Percentiles rank a stretch among this genome's conserved stretches.
Conservation (phyloP, 2,329 filamentous ascomycete genomes). For the Trichoderma endophyticum region DNA sequence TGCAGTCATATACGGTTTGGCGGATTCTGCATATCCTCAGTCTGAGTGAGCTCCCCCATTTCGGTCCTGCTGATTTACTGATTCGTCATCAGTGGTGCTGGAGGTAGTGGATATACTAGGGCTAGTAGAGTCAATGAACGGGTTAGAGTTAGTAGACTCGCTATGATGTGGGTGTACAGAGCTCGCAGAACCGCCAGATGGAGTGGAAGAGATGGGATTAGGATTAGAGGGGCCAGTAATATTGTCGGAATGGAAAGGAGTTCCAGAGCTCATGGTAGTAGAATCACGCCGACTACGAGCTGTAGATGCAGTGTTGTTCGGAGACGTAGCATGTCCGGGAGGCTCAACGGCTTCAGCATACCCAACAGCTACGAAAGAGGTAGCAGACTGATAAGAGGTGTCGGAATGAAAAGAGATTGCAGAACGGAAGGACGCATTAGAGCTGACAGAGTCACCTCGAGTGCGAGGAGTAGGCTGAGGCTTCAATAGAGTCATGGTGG, state of each 20-base stretch:
- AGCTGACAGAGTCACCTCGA: neutral
- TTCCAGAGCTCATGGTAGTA: neutral
- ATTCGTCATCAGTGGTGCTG: neutral
- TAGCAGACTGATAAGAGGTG: neutral
- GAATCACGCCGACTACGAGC: neutral
- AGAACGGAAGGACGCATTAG: neutral
- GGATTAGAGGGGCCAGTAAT: neutral
- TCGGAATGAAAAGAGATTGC: neutral
- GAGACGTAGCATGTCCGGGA: neutral
- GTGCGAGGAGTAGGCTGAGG: neutral
- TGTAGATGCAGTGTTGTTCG: neutral
- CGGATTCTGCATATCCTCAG: neutral
- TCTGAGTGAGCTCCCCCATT: neutral
- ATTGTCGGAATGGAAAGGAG: neutral
- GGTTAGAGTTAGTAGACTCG: neutral
- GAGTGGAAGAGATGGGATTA: neutral
- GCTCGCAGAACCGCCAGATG: neutral
- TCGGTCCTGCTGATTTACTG: neutral
- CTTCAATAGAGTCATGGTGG: neutral
- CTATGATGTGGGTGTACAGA: neutral
- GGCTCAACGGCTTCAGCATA: neutral
- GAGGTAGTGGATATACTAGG: neutral
- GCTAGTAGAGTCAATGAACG: neutral
- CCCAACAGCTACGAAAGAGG: neutral
- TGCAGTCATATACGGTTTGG: neutral